Conservation (phyloP, 192 early-diverging fungal genomes). For the Phlyctochytrium bullatum region DNA sequence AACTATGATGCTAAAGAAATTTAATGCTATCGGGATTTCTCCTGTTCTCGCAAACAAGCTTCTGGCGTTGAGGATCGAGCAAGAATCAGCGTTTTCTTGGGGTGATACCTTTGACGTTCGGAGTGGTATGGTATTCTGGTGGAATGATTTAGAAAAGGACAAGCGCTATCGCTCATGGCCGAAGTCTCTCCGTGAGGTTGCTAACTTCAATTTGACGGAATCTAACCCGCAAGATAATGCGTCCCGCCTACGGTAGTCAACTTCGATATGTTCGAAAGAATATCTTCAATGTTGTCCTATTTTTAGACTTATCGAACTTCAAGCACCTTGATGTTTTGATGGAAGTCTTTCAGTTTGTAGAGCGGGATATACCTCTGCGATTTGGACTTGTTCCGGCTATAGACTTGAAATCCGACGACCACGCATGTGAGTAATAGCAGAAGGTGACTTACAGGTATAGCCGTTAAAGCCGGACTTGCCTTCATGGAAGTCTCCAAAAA, state of each 20-base stretch:
- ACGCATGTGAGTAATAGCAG: constrained; percentile 1
- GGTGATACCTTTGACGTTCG: constrained; percentile 77
- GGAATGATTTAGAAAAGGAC: constrained; percentile 91
- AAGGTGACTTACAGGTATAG: too few species aligned
- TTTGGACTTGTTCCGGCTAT: constrained; percentile 81
- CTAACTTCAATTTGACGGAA: not conserved
- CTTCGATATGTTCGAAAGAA: constrained; percentile 77
- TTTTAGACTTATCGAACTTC: constrained; percentile 65
- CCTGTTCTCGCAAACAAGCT: not conserved
- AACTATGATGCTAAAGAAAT: not conserved
- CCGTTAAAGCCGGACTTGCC: constrained; percentile 35
- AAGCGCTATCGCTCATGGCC: constrained; percentile 71
- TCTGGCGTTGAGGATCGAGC: constrained; percentile 16
- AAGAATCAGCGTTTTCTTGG: constrained; percentile 40
- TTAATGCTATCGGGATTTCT: not conserved
- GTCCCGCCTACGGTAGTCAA: constrained; percentile 65
- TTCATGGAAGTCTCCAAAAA: constrained; percentile 34
- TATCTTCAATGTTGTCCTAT: constrained; percentile 69
- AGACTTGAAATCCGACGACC: constrained; percentile 4
- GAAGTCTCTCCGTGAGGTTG: constrained; percentile 41
- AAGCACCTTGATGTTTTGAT: constrained; percentile 53
- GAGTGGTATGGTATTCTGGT: constrained; percentile 73
- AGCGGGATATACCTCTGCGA: constrained; percentile 75
- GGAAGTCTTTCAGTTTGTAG: constrained; percentile 62
- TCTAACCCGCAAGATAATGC: constrained; percentile 51